These are phyloP conservation scores for Suhomyces ambrosiae DNA, from an alignment of 1,139 yeast genomes.

Conservation along the genomic window DNA sequence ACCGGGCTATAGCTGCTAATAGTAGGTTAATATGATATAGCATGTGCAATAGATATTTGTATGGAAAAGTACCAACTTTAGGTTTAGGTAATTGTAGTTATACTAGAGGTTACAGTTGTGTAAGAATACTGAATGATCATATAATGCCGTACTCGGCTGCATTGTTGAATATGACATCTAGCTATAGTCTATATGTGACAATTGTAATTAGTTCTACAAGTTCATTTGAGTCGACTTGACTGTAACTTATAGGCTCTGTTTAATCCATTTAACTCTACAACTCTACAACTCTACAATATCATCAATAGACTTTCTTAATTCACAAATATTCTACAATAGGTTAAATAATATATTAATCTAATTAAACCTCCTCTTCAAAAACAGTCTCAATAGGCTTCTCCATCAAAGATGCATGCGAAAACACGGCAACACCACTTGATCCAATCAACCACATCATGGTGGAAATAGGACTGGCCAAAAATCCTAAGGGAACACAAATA, in stretches of 20 bases:
- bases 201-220: too few relatives aligned
- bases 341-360: neutral
- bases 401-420: constrained; percentile 91
- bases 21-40: constrained; percentile 13
- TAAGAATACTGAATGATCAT: too few relatives aligned
- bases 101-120: too few relatives aligned
- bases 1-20: constrained; percentile 12
- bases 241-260: too few relatives aligned
- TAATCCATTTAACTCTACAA: too few relatives aligned
- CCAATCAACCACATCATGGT: constrained; percentile 97
- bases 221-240: too few relatives aligned
- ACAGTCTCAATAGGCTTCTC: constrained; percentile 98
- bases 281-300: too few relatives aligned
- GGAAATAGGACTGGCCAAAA: constrained; percentile 90
- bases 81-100: too few relatives aligned
- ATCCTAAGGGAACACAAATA: constrained; percentile 82
- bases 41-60: constrained; percentile 15
- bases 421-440: constrained; percentile 82
- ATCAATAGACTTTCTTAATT: neutral
- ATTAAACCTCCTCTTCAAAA: constrained; percentile 76
- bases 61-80: constrained; percentile 9
- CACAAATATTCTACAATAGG: neutral
- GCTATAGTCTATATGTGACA: too few relatives aligned
- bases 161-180: too few relatives aligned
- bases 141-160: too few relatives aligned